A percentile compares a stretch with the other conserved stretches of the same genome.
phyloP scores from a whole-genome alignment of 1,139 yeast genomes.

The Diutina siamensis region DNA sequence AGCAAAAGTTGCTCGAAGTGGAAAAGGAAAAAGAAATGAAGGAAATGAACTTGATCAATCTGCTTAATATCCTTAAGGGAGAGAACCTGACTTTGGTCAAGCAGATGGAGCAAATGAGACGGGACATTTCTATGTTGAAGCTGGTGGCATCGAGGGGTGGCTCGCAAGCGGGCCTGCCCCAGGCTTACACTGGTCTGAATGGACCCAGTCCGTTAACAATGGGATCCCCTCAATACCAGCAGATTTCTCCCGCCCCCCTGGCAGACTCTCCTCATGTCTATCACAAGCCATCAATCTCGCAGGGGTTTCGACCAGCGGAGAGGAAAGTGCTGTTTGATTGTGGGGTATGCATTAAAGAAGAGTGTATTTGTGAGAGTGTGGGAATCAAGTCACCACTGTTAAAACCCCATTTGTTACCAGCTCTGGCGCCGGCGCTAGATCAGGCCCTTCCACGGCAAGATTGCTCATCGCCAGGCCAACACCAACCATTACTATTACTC shows the following conservation, averaged over 20 bases:
- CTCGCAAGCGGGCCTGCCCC: background rate
- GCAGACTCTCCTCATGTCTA: slow-evolving; percentile 32
- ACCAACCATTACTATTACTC: slow-evolving; percentile 10
- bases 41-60: slow-evolving; percentile 34
- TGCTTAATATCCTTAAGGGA: slow-evolving; percentile 8
- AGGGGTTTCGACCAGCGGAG: background rate
- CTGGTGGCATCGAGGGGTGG: background rate
- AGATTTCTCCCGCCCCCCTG: slow-evolving; percentile 46
- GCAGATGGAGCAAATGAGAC: slow-evolving; percentile 3
- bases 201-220: background rate
- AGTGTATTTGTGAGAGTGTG: slow-evolving; percentile 58
- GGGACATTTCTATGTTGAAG: background rate
- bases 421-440: background rate
- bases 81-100: background rate
- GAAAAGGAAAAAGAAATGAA: slow-evolving; percentile 53
- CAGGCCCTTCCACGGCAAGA: background rate
- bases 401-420: background rate
- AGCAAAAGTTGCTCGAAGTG: slow-evolving; percentile 41
- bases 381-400: slow-evolving; percentile 31
- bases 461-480: slow-evolving; percentile 7
- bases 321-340: slow-evolving; percentile 25
- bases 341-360: slow-evolving; percentile 59
- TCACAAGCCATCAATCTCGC: slow-evolving; percentile 7
- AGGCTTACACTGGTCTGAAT: background rate
- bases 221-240: slow-evolving; percentile 15